These are phyloP conservation scores for Rhodotorula mucilaginosa DNA, from an alignment of 1,284 basidiomycete genomes.

Conservation along the genomic window DNA sequence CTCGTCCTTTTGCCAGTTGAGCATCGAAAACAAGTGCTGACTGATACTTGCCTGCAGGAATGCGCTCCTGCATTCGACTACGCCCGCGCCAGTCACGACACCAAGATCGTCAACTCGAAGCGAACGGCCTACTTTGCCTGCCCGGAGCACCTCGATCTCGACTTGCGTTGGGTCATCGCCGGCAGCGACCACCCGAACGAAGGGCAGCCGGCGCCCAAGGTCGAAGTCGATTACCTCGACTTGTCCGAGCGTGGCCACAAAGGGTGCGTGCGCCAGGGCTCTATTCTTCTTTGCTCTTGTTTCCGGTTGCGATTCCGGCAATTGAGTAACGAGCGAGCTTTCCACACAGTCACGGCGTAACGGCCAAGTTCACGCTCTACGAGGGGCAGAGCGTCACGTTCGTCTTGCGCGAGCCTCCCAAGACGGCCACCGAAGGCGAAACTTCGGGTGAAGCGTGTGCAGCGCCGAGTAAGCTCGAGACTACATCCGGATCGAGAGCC, in stretches of 20 bases:
- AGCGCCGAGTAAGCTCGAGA: not conserved
- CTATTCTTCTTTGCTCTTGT: not conserved
- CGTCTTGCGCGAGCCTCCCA: constrained; percentile 62
- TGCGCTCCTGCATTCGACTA: constrained; percentile 94
- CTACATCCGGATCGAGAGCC: not conserved
- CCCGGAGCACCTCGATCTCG: constrained; percentile 59
- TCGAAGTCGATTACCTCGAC: constrained; percentile 57
- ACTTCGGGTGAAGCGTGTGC: constrained; percentile 18
- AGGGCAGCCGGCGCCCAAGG: constrained; percentile 24
- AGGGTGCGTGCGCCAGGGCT: constrained; percentile 11
- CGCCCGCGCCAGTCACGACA: constrained; percentile 68
- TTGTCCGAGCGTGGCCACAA: constrained; percentile 60
- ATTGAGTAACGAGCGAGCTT: not conserved
- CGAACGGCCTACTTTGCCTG: constrained; percentile 59
- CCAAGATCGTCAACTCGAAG: constrained; percentile 56
- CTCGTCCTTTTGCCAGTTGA: not conserved
- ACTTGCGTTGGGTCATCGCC: constrained; percentile 64
- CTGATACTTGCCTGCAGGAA: constrained; percentile 33
- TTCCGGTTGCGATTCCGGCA: no score
- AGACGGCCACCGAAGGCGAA: not conserved
- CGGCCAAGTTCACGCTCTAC: constrained; percentile 59
- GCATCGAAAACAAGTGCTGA: not conserved
- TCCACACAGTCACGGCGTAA: constrained; percentile 46
- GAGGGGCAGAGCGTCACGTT: constrained; percentile 87
- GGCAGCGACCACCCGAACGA: constrained; percentile 24